Percentiles rank a stretch among this genome's conserved stretches.
Evolutionary conservation across 352 stramenopile species (phyloP).

Genomic region (Globisporangium polare): DNA sequence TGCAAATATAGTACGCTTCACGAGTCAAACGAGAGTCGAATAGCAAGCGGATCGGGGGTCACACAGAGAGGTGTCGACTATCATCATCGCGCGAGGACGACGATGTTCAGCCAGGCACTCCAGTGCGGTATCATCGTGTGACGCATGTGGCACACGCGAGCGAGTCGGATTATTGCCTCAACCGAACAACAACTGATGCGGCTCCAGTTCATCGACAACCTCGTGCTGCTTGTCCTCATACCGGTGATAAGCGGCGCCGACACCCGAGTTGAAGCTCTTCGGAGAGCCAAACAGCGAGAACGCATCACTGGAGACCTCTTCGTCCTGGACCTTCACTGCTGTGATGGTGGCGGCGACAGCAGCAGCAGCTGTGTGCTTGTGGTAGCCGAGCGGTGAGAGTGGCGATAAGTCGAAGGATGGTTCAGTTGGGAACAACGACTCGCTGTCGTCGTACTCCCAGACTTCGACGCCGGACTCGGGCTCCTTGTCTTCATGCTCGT

Average conservation of each 20-base stretch:
- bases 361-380: background rate
- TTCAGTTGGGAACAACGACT: background rate
- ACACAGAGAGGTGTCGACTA: background rate
- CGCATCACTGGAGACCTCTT: background rate
- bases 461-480: constrained; percentile 8
- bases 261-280: background rate
- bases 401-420: background rate
- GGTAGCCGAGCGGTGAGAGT: background rate
- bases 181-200: constrained; percentile 3
- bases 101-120: background rate
- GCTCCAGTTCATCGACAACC: background rate
- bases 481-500: background rate
- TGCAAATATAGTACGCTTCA: background rate
- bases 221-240: background rate
- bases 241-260: background rate
- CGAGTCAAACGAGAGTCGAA: background rate
- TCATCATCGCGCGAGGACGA: constrained; percentile 3
- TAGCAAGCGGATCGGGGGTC: background rate
- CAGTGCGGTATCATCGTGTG: background rate
- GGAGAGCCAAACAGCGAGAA: constrained; percentile 15
- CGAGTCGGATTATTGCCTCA: no score
- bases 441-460: constrained; percentile 2
- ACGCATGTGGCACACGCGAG: no score
- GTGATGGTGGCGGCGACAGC: background rate
- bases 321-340: background rate